Base-by-base conservation (phyloP, 148 eudicot genomes). In the Camellia granthamiana region DNA sequence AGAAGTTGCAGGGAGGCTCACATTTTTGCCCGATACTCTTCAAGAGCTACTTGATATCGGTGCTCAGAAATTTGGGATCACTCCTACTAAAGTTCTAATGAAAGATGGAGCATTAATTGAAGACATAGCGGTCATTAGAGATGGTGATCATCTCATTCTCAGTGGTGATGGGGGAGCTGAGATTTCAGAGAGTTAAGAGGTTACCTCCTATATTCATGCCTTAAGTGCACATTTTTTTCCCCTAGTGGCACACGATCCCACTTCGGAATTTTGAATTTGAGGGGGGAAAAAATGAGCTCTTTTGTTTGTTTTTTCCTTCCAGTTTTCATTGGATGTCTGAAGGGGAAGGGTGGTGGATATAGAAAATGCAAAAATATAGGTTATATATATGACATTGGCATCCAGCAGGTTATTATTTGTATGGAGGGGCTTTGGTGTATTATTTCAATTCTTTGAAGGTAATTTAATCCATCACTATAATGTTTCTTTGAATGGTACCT, bases 101-200 rank as follows among this genome's bases (percentile, higher is more conserved):
- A 74, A 43, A 75, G 93, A 82, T 42, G 95, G 97, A 82, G 98
- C 91, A 77, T 82, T 87, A 76, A 68, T 94, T 64, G 95, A 94
- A 61, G 92, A 90, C 21, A 85, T 90, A 3, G 86, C 76, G 6
- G 75, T 90, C 15, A 86, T 94, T 62, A 90, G 97, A 88, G 97
- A 94, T 58, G 94, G 90, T 38, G 98, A 94, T 87, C 90, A 90
- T 78, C 91, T 94, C 4, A 41, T 82, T 68, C 81, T 94, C 15
- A 80, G 85, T 70, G 80, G 80, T 47, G 84, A 87, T 41, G 67
- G 18, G 30, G 46, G n/a, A 54, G 54, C 7, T 54, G 76, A 6
- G 19, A 72, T 11, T 54, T 30, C 4, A 6, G 58, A 49, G 56
- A 49, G 51, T 1, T 71, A 49, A 49, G 56, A 71, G 14, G 41